phyloP scores from a whole-genome alignment of 148 eudicot genomes.

The Amaranthus cruentus region DNA sequence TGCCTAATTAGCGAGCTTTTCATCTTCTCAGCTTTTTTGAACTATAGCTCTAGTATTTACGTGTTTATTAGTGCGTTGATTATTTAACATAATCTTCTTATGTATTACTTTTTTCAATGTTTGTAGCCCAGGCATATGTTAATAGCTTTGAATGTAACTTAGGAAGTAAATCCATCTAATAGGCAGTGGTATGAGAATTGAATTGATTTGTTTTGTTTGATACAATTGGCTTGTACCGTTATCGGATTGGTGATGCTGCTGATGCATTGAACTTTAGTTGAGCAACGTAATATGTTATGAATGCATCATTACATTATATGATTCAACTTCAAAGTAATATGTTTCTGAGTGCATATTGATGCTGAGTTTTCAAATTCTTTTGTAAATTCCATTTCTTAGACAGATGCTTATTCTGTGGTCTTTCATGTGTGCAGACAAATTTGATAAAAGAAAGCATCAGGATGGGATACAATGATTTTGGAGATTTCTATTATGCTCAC shows the following conservation, averaged over 20 bases:
- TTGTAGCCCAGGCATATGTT: not conserved
- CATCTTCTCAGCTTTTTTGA: not conserved
- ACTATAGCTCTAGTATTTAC: not conserved
- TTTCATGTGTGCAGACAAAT: conserved; percentile 63
- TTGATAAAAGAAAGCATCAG: conserved; percentile 96
- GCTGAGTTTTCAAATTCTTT: not conserved
- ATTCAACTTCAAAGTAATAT: too few species aligned
- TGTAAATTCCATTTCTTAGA: not conserved
- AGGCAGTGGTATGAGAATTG: not conserved
- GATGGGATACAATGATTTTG: conserved; percentile 97
- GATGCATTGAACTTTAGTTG: not conserved
- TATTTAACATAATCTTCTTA: not conserved
- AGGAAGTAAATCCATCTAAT: not conserved
- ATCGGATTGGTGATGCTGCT: not conserved
- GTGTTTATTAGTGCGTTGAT: not conserved
- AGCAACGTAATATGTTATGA: too few species aligned
- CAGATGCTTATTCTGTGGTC: not conserved
- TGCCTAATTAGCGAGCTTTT: not conserved
- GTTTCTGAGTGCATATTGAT: too few species aligned
- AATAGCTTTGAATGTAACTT: too few species aligned
- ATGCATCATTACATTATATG: too few species aligned
- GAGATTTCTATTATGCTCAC: conserved; percentile 80
- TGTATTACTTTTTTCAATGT: not conserved
- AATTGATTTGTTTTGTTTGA: conserved; percentile 2
- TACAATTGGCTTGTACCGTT: not conserved